Base-by-base conservation (phyloP, 495 filamentous ascomycete species). In the Aspergillus biplanus region DNA sequence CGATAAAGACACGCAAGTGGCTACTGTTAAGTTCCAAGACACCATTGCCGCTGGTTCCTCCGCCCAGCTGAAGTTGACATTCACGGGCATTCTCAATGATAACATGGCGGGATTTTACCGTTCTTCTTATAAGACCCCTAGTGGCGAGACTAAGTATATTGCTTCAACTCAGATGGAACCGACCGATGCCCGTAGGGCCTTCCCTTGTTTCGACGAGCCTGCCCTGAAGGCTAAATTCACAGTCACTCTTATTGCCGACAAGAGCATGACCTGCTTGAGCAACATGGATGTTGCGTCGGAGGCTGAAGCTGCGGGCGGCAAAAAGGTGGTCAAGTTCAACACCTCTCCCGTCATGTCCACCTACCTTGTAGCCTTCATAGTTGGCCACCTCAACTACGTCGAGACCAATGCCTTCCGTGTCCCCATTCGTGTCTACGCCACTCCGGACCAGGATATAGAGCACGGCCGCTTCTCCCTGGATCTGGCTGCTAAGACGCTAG, bases 161-260 rank as follows among this genome's bases (percentile, higher is more conserved):
- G 87, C 85, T 13, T 85, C 86, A 3, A 85, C 87, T 0, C 87
- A 89, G 78, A 86, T 89, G 81, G 87, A 89, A 69, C 82, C 87
- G 21, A 89, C 86, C 7, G 87, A 88, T 73, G 85, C 85, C 46
- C 77, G 87, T 52, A 77, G 86, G 54, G 86, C 87, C 12, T 89
- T 89, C 75, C 87, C 87, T 32, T 89, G 87, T 74, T 89, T 88
- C 67, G 87, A 90, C 69, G 87, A 90, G 75, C 87, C 87, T 15
- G 87, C 86, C 8, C 77, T 90, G 63, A 90, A 90, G 75, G 84
- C 87, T 60, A 80, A 82, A 66, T 90, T 87, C 76, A 86, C 87
- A 7, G 78, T 89, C 44, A 89, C 85, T 7, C 75, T 90, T 49
- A 74, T 89, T 56, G 86, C 86, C 0, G 85, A 88, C 69, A 82